Base-by-base conservation (phyloP, 106 monocot genomes). In the Dendrobium officinale region DNA sequence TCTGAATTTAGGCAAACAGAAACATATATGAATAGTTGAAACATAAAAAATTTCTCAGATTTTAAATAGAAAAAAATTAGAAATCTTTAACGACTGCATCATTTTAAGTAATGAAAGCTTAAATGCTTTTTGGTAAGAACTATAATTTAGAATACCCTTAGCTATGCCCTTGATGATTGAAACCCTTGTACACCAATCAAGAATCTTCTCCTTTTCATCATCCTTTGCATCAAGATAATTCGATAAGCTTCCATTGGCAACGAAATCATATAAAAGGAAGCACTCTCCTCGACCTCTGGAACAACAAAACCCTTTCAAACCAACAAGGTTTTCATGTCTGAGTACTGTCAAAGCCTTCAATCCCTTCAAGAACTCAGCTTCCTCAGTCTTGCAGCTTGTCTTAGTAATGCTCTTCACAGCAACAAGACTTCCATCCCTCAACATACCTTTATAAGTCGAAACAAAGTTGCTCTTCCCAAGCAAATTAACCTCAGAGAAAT, bases 111-210 rank as follows among this genome's bases (percentile, higher is more conserved):
- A 13, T 24, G 26, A 29, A 24, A 67, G 5, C 67, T 6, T 11
- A 27, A 67, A 29, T 11, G 1, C 2, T 27, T 67, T 9, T 27
- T 67, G 2, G 10, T 27, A 26, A 67, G 27, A 67, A 67, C 67
- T 26, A 64, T 19, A 66, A 67, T 45, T 45, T 9, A 26, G 11
- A 59, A 67, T 88, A 95, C 95, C 95, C 92, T 89, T 86, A 66
- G 92, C 95, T 56, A 95, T 88, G 75, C 90, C 95, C 78, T 86
- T 91, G 92, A 92, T 88, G 82, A 95, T 91, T 4, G 89, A 84
- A 82, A 95, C 89, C 74, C 95, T 87, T 18, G 83, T 82, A 9
- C 90, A 42, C 95, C 95, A 95, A 64, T 89, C 90, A 4, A 92
- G 86, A 82, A 85, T 56, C 67, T 47, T 80, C 18, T 45, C 80